phyloP scores from a whole-genome alignment of 2,329 filamentous ascomycete genomes.

The Fusarium dlaminii region DNA sequence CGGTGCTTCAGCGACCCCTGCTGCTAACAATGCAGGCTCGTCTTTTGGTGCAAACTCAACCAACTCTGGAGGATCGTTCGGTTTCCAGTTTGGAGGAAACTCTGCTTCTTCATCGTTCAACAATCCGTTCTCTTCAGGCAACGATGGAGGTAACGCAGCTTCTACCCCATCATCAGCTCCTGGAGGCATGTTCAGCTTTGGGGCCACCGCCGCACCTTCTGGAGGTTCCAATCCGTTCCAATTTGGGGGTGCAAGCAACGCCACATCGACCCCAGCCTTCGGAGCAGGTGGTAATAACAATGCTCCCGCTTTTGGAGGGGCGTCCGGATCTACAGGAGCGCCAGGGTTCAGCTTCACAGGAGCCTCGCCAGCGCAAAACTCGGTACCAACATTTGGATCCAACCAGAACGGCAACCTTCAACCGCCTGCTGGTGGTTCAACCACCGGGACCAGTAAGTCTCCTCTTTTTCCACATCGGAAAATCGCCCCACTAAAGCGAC shows the following conservation, averaged over 20 bases:
- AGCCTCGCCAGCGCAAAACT: slow-evolving; percentile 44
- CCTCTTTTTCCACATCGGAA: slow-evolving; percentile 53
- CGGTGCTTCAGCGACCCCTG: slow-evolving; percentile 37
- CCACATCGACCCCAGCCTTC: slow-evolving; percentile 41
- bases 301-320: slow-evolving; percentile 46
- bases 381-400: slow-evolving; percentile 47
- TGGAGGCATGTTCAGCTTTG: slow-evolving; percentile 52
- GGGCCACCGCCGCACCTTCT: slow-evolving; percentile 42
- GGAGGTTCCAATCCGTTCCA: slow-evolving; percentile 49
- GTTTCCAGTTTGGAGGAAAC: slow-evolving; percentile 48
- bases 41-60: slow-evolving; percentile 51
- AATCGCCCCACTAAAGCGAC: slow-evolving; percentile 58
- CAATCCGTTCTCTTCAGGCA: slow-evolving; percentile 53
- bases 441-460: slow-evolving; percentile 59
- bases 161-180: slow-evolving; percentile 34
- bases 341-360: slow-evolving; percentile 54
- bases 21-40: slow-evolving; percentile 38
- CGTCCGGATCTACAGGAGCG: slow-evolving; percentile 43
- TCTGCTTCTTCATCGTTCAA: slow-evolving; percentile 46
- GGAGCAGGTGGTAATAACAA: slow-evolving; percentile 40
- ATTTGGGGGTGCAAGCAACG: slow-evolving; percentile 47
- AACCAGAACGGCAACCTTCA: slow-evolving; percentile 52
- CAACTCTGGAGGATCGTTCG: slow-evolving; percentile 38
- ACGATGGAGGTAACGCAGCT: slow-evolving; percentile 36
- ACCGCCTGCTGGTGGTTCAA: slow-evolving; percentile 55